phyloP scores from a whole-genome alignment of 2,329 filamentous ascomycete species.

The Fusarium fujikuroi region DNA sequence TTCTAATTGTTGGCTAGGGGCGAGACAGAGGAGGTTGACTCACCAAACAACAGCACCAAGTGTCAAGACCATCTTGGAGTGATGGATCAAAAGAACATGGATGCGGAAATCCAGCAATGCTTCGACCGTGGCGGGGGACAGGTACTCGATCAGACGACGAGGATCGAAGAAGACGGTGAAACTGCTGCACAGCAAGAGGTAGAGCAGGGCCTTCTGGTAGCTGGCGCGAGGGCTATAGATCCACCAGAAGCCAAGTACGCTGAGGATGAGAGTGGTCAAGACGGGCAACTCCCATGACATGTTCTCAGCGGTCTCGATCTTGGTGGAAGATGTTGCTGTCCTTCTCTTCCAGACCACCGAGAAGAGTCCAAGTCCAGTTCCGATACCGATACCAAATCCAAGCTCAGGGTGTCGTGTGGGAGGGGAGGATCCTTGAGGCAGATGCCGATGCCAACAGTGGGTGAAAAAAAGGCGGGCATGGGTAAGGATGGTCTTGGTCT shows the following conservation, averaged over 20 bases:
- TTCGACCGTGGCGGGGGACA: constrained; percentile 45
- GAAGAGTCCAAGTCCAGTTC: constrained; percentile 20
- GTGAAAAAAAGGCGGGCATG: constrained; percentile 44
- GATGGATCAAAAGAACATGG: constrained; percentile 58
- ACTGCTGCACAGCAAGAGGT: constrained; percentile 47
- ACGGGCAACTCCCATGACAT: constrained; percentile 57
- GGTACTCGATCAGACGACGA: constrained; percentile 46
- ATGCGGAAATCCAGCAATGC: constrained; percentile 56
- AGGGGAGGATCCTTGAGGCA: constrained; percentile 39
- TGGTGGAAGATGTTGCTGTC: constrained; percentile 29
- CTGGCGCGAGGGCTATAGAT: constrained; percentile 49
- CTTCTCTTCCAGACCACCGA: constrained; percentile 37
- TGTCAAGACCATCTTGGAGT: constrained; percentile 66
- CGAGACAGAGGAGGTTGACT: constrained; percentile 41
- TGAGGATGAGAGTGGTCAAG: constrained; percentile 54
- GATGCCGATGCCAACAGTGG: constrained; percentile 43
- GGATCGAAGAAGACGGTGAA: constrained; percentile 49
- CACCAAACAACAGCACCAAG: constrained; percentile 65
- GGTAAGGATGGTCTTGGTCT: constrained; percentile 29
- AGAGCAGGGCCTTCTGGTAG: constrained; percentile 48
- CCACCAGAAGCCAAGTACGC: constrained; percentile 53
- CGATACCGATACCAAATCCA: constrained; percentile 17
- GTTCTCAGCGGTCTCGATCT: constrained; percentile 51
- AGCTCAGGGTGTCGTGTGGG: constrained; percentile 36
- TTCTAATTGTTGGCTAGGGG: background rate